Evolutionary conservation across 768 basidiomycete genomes (phyloP).

Genomic region (Antrodiella citrinella): DNA sequence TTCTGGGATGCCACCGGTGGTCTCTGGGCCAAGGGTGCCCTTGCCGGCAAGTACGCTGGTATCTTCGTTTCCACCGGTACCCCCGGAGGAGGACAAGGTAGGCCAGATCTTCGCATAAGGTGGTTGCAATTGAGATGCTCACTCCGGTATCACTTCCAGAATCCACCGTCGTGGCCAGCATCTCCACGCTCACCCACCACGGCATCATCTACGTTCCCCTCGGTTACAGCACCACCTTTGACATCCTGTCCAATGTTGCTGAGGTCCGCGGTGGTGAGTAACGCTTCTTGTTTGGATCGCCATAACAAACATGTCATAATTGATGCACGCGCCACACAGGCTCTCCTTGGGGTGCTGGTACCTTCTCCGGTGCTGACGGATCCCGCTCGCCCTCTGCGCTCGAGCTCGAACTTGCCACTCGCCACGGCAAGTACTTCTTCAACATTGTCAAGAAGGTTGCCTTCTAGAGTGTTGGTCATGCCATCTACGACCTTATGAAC

Average conservation of each 20-base stretch:
- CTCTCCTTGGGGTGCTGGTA: slow-evolving; percentile 76
- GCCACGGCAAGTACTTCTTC: slow-evolving; percentile 11
- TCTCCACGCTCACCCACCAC: slow-evolving; percentile 48
- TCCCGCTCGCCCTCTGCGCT: slow-evolving; percentile 34
- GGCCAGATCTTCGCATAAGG: too few relatives aligned
- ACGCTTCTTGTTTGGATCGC: neutral
- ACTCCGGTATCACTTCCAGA: slow-evolving; percentile 23
- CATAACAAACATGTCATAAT: neutral
- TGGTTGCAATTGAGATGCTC: too few relatives aligned
- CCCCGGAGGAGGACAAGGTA: slow-evolving; percentile 78
- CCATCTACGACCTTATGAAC: too few relatives aligned
- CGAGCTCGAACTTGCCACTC: slow-evolving; percentile 8
- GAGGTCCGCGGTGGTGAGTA: slow-evolving; percentile 38
- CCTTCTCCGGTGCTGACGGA: slow-evolving; percentile 46
- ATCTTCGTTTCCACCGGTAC: slow-evolving; percentile 66
- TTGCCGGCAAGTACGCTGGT: slow-evolving; percentile 70
- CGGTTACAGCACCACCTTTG: slow-evolving; percentile 37
- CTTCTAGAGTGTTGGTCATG: too few relatives aligned
- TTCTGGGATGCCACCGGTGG: slow-evolving; percentile 74
- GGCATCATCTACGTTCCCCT: slow-evolving; percentile 46
- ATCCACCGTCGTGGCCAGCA: slow-evolving; percentile 26
- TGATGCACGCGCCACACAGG: slow-evolving; percentile 33
- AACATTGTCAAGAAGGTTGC: slow-evolving; percentile 9
- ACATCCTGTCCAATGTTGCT: slow-evolving; percentile 29
- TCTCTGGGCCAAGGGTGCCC: slow-evolving; percentile 50